Conservation (phyloP, 1,139 yeast genomes). For the Martiniozyma asiatica region DNA sequence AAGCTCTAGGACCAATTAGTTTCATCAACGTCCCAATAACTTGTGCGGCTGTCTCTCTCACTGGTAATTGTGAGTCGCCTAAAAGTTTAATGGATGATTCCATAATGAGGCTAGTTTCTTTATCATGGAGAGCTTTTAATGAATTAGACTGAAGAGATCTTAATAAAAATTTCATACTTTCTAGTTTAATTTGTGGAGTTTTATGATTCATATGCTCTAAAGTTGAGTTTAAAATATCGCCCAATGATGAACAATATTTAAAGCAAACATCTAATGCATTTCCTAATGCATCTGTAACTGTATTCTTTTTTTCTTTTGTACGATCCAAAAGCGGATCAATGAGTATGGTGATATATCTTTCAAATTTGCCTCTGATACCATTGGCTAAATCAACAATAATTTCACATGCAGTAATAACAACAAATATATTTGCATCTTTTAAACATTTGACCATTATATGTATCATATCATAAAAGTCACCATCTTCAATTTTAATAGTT, state of each 20-base stretch:
- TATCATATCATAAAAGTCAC: constrained; percentile 58
- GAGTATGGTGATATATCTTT: constrained; percentile 41
- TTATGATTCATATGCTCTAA: constrained; percentile 55
- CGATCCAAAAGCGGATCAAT: constrained; percentile 64
- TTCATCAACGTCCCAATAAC: constrained; percentile 76
- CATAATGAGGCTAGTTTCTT: constrained; percentile 48
- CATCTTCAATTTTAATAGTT: constrained; percentile 36
- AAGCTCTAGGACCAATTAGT: constrained; percentile 61
- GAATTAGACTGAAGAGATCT: constrained; percentile 48
- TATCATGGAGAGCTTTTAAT: constrained; percentile 39
- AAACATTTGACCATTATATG: constrained; percentile 58
- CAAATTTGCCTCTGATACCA: constrained; percentile 50
- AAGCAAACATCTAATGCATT: constrained; percentile 59
- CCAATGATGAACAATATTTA: constrained; percentile 32
- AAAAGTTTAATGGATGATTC: constrained; percentile 47
- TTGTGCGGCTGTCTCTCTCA: constrained; percentile 69
- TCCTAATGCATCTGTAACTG: constrained; percentile 60
- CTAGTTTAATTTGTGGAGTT: constrained; percentile 74
- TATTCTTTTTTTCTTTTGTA: constrained; percentile 76
- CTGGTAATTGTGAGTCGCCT: constrained; percentile 76
- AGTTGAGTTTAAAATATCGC: constrained; percentile 52
- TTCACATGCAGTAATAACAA: constrained; percentile 70
- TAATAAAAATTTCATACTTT: constrained; percentile 51
- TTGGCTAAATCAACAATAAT: constrained; percentile 51
- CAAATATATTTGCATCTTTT: constrained; percentile 85